These are phyloP conservation scores for Litchi chinensis DNA, from an alignment of 345 rosid species.

Conservation along the genomic window DNA sequence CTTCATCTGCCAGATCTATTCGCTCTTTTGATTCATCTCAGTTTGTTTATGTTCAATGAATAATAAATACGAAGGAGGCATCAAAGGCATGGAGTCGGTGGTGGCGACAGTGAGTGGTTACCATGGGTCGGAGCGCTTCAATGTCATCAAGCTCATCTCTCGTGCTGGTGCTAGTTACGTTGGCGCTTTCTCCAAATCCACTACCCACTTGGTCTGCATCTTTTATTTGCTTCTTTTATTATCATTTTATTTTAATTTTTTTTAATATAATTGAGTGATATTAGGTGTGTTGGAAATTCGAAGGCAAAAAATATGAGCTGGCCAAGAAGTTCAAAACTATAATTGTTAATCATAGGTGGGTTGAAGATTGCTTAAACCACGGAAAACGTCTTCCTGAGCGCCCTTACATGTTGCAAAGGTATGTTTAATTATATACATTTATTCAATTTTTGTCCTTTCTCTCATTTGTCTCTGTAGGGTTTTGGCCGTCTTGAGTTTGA, in stretches of 20 bases:
- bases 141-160: slow-evolving; percentile 81
- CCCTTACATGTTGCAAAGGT: slow-evolving; percentile 71
- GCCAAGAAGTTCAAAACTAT: slow-evolving; percentile 56
- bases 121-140: slow-evolving; percentile 73
- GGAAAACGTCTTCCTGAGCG: slow-evolving; percentile 60
- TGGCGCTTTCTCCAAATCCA: slow-evolving; percentile 68
- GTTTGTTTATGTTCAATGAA: too few species aligned
- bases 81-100: slow-evolving; percentile 75
- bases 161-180: slow-evolving; percentile 75
- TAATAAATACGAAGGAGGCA: background rate
- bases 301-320: slow-evolving; percentile 68
- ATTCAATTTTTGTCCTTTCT: background rate
- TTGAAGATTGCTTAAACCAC: slow-evolving; percentile 74
- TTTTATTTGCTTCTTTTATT: background rate
- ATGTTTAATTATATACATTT: background rate
- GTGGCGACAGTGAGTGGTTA: slow-evolving; percentile 94
- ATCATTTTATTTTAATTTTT: background rate
- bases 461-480: too few species aligned
- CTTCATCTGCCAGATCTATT: too few species aligned
- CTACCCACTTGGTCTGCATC: slow-evolving; percentile 71
- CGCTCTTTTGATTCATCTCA: too few species aligned
- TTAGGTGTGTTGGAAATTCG: slow-evolving; percentile 84
- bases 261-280: background rate
- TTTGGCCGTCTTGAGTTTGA: too few species aligned
- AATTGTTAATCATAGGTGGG: slow-evolving; percentile 82